phyloP scores from a whole-genome alignment of 306 rosid species.

The Dryas drummondii region DNA sequence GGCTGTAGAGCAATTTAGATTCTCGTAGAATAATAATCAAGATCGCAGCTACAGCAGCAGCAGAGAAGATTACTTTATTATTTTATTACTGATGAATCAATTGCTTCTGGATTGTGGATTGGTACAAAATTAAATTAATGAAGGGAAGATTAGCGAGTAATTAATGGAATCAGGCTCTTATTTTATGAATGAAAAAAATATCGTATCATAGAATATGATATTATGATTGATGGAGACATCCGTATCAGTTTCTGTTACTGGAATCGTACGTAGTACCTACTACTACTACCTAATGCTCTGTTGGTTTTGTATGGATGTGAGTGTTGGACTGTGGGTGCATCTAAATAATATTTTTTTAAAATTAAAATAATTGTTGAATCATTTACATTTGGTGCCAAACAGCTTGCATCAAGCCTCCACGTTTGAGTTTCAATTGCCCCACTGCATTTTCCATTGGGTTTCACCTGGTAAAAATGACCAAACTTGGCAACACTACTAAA shows the following conservation, averaged over 20 bases:
- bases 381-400: background rate
- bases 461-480: no score
- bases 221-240: slow-evolving; percentile 20
- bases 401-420: background rate
- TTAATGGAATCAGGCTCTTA: background rate
- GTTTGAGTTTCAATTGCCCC: no score
- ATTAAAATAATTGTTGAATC: no score
- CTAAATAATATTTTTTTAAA: background rate
- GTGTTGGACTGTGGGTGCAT: background rate
- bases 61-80: background rate
- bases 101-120: background rate
- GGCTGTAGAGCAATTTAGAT: slow-evolving; percentile 67
- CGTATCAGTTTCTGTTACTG: slow-evolving; percentile 53
- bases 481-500: no score
- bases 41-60: background rate
- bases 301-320: background rate
- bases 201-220: background rate
- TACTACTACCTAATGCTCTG: slow-evolving; percentile 30
- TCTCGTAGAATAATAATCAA: background rate
- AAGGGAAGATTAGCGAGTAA: background rate
- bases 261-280: slow-evolving; percentile 53
- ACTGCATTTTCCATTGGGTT: no score
- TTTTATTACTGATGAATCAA: background rate
- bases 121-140: background rate
- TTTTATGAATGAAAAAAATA: background rate